Evolutionary conservation across 1,139 yeast species (phyloP).

Genomic region (Diutina sp.): DNA sequence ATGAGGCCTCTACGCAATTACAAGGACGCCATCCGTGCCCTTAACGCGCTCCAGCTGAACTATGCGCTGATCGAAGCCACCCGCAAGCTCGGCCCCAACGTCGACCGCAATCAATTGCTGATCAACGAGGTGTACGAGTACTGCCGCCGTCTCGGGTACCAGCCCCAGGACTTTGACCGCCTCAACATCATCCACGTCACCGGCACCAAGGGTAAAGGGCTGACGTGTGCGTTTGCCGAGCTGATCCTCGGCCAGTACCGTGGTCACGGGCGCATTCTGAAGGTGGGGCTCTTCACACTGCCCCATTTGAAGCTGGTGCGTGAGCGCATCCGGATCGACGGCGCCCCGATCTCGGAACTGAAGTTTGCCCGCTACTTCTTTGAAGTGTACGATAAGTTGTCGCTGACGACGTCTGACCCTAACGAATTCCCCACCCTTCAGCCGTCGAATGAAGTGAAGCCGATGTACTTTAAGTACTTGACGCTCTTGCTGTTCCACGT

Average conservation of each 20-base stretch:
- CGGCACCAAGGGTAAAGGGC: conserved; percentile 98
- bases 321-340: conserved; percentile 83
- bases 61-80: conserved; percentile 81
- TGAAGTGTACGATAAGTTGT: conserved; percentile 82
- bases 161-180: conserved; percentile 52
- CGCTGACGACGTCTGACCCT: conserved; percentile 42
- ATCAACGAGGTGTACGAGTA: conserved; percentile 86
- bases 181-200: conserved; percentile 84
- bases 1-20: conserved; percentile 10
- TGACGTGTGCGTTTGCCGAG: conserved; percentile 90
- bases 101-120: conserved; percentile 46
- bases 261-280: conserved; percentile 19
- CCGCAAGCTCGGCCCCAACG: conserved; percentile 37
- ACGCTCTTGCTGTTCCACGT: conserved; percentile 87
- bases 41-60: conserved; percentile 84
- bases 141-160: conserved; percentile 77
- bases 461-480: conserved; percentile 86
- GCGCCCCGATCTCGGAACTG: conserved; percentile 69
- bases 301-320: conserved; percentile 92
- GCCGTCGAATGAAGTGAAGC: conserved; percentile 50
- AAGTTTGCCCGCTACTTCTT: conserved; percentile 81
- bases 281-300: conserved; percentile 84
- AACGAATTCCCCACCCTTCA: conserved; percentile 62
- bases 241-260: conserved; percentile 60
- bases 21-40: conserved; percentile 69